A percentile compares a stretch with the other conserved stretches of the same genome.
Evolutionary conservation across 2,329 filamentous ascomycete genomes (phyloP).

Genomic region (Calycina marina): DNA sequence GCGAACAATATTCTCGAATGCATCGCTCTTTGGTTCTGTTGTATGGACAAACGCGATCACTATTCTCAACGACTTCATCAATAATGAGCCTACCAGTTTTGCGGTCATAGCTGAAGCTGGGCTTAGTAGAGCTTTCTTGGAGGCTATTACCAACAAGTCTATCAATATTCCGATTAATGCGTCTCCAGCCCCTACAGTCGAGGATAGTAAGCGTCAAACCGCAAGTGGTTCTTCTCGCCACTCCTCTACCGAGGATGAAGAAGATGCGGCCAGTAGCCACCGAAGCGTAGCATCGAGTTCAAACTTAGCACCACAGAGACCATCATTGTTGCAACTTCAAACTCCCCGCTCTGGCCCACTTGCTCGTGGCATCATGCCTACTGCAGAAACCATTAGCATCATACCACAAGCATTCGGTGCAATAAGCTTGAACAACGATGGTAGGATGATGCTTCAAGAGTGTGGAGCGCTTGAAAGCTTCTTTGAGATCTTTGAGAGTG

Average conservation of each 20-base stretch:
- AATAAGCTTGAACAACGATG: slow-evolving; percentile 79
- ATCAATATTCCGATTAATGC: slow-evolving; percentile 21
- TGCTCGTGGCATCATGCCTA: slow-evolving; percentile 68
- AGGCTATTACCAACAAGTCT: slow-evolving; percentile 52
- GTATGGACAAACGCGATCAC: slow-evolving; percentile 93
- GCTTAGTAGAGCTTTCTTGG: slow-evolving; percentile 72
- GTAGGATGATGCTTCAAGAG: slow-evolving; percentile 73
- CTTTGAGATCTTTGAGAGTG: slow-evolving; percentile 93
- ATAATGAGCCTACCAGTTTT: slow-evolving; percentile 97
- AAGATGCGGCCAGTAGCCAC: slow-evolving; percentile 27
- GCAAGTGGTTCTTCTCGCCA: slow-evolving; percentile 13
- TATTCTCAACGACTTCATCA: slow-evolving; percentile 89
- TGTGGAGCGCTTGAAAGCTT: slow-evolving; percentile 75
- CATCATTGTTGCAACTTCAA: slow-evolving; percentile 34
- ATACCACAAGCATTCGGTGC: slow-evolving; percentile 83
- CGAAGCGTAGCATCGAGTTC: slow-evolving; percentile 22
- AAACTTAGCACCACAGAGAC: slow-evolving; percentile 33
- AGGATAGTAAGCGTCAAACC: slow-evolving; percentile 10
- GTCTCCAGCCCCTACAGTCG: slow-evolving; percentile 15
- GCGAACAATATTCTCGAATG: slow-evolving; percentile 67
- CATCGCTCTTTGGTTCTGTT: slow-evolving; percentile 69
- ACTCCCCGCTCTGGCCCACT: slow-evolving; percentile 29
- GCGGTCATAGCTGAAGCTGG: slow-evolving; percentile 90
- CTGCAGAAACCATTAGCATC: slow-evolving; percentile 73
- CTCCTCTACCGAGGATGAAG: slow-evolving; percentile 21